Conservation (phyloP, 495 filamentous ascomycete genomes). For the Hypoxylon perforatum region DNA sequence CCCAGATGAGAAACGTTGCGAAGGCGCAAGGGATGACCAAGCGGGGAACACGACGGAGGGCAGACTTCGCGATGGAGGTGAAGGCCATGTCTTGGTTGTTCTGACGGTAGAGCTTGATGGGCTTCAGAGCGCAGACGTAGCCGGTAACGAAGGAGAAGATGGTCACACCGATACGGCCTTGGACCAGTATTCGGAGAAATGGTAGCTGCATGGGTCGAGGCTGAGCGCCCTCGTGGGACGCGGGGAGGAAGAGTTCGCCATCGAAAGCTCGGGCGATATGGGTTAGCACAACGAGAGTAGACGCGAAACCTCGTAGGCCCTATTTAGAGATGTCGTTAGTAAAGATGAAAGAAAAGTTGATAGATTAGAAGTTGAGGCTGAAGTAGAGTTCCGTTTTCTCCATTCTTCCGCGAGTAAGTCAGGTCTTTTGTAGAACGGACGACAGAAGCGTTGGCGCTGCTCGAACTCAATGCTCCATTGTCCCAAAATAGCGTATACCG, state of each 20-base stretch:
- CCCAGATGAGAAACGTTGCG: slow-evolving; percentile 68
- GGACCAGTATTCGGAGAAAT: slow-evolving; percentile 69
- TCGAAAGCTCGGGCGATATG: slow-evolving; percentile 72
- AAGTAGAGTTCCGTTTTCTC: not conserved
- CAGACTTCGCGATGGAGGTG: slow-evolving; percentile 66
- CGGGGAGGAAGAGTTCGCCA: slow-evolving; percentile 66
- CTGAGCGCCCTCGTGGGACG: slow-evolving; percentile 55
- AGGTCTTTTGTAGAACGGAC: not conserved
- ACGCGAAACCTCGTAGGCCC: slow-evolving; percentile 73
- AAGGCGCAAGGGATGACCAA: slow-evolving; percentile 70
- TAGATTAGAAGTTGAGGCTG: not conserved
- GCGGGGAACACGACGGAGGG: slow-evolving; percentile 72
- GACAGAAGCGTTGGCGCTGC: not conserved
- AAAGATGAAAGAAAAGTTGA: not conserved
- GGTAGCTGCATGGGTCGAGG: slow-evolving; percentile 69
- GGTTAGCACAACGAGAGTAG: slow-evolving; percentile 70
- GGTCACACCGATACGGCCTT: slow-evolving; percentile 72
- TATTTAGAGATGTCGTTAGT: slow-evolving; percentile 39
- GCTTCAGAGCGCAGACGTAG: slow-evolving; percentile 75
- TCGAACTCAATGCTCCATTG: not conserved
- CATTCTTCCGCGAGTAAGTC: not conserved
- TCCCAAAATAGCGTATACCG: not conserved
- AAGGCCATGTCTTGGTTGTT: slow-evolving; percentile 66
- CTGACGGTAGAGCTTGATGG: slow-evolving; percentile 67
- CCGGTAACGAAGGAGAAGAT: slow-evolving; percentile 75